Evolutionary conservation across 2,329 filamentous ascomycete species (phyloP).

Genomic region (Alternaria sp.): DNA sequence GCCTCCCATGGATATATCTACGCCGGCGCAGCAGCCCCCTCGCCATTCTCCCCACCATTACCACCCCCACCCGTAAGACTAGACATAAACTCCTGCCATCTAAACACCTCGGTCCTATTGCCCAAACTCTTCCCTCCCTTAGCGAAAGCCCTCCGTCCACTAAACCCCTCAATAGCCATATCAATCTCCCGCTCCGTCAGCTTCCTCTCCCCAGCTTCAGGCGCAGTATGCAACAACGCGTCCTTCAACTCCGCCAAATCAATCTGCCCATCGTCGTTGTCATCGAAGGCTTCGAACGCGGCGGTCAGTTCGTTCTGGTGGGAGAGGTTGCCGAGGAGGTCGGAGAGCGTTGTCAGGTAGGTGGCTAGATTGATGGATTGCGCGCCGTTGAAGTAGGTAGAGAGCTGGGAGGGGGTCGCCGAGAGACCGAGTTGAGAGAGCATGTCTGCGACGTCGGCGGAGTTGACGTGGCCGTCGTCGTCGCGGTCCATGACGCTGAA

Average conservation of each 20-base stretch:
- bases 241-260: conserved; percentile 83
- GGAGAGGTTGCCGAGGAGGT: conserved; percentile 75
- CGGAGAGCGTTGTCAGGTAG: conserved; percentile 83
- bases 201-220: conserved; percentile 60
- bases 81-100: conserved; percentile 88
- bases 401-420: conserved; percentile 71
- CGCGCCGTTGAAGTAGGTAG: conserved; percentile 76
- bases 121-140: conserved; percentile 59
- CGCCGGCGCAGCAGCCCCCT: neutral
- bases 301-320: conserved; percentile 81
- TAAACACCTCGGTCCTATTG: conserved; percentile 81
- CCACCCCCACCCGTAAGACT: conserved; percentile 49
- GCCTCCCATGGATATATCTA: neutral
- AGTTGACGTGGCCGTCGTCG: conserved; percentile 81
- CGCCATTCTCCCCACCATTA: conserved; percentile 29
- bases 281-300: conserved; percentile 93
- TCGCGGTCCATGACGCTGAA: conserved; percentile 93
- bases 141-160: conserved; percentile 80
- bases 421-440: conserved; percentile 84
- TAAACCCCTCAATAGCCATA: conserved; percentile 85
- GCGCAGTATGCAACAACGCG: conserved; percentile 80
- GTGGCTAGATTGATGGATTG: conserved; percentile 80
- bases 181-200: conserved; percentile 71
- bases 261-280: conserved; percentile 92
- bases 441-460: conserved; percentile 86